Evolutionary conservation across 1,284 basidiomycete genomes (phyloP).

Genomic region (Cutaneotrichosporon mucoides): DNA sequence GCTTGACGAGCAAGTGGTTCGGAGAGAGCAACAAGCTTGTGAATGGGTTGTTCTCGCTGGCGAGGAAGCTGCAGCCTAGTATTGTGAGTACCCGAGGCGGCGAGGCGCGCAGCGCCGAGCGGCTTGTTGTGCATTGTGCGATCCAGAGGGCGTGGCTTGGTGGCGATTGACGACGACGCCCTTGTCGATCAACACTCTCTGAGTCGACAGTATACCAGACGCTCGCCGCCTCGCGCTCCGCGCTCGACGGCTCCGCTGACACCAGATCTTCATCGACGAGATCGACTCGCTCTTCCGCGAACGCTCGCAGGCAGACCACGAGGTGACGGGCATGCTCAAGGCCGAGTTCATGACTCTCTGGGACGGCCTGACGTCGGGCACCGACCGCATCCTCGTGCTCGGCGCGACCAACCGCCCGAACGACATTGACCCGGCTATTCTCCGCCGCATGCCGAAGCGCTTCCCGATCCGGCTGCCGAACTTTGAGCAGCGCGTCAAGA

Average conservation of each 20-base stretch:
- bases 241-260: too few species aligned
- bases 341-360: slow-evolving; percentile 99
- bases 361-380: slow-evolving; percentile 89
- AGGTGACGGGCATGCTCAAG: slow-evolving; percentile 99
- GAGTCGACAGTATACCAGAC: too few species aligned
- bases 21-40: slow-evolving; percentile 98
- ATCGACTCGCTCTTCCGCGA: slow-evolving; percentile 88
- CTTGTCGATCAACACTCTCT: too few species aligned
- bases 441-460: slow-evolving; percentile 96
- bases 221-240: too few species aligned
- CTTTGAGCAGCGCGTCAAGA: slow-evolving; percentile 75
- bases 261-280: slow-evolving; percentile 70
- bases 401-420: slow-evolving; percentile 91
- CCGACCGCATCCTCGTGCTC: slow-evolving; percentile 78
- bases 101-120: too few species aligned
- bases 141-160: too few species aligned
- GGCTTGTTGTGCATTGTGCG: too few species aligned
- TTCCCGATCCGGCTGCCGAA: slow-evolving; percentile 85
- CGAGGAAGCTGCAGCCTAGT: slow-evolving; percentile 66
- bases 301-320: slow-evolving; percentile 81
- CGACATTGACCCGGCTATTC: slow-evolving; percentile 85
- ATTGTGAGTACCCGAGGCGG: slow-evolving; percentile 54
- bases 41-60: slow-evolving; percentile 71
- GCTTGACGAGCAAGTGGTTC: slow-evolving; percentile 83
- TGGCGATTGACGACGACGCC: too few species aligned